phyloP scores from a whole-genome alignment of 352 stramenopile species.

The Phytophthora pinifolia region DNA sequence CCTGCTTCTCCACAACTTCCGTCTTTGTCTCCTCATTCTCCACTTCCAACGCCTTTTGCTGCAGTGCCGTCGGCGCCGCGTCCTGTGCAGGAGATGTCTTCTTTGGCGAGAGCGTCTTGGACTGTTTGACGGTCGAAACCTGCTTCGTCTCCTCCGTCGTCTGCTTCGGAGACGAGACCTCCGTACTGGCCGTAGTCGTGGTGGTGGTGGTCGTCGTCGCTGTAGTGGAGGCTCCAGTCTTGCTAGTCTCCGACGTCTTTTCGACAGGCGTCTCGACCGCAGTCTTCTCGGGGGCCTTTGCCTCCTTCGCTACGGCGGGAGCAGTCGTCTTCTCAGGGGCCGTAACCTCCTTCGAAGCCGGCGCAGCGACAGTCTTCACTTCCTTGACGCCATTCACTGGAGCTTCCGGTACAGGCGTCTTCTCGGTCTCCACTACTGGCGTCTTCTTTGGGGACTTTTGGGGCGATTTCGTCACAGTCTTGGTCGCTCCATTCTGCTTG shows the following conservation, averaged over 20 bases:
- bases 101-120: conserved; percentile 22
- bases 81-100: conserved; percentile 21
- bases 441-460: conserved; percentile 20
- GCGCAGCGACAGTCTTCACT: conserved; percentile 1
- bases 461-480: conserved; percentile 21
- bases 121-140: conserved; percentile 10
- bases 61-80: conserved; percentile 6
- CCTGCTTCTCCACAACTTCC: conserved; percentile 10
- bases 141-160: conserved; percentile 27
- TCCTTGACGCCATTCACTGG: conserved; percentile 14
- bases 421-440: background rate
- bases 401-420: conserved; percentile 6
- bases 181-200: conserved; percentile 15
- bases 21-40: conserved; percentile 19
- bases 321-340: background rate
- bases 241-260: conserved; percentile 26
- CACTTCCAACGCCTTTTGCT: conserved; percentile 21
- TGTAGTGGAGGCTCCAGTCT: conserved; percentile 17
- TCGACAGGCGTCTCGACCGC: conserved; percentile 13
- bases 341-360: background rate
- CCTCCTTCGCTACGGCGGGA: conserved; percentile 2
- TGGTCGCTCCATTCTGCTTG: conserved; percentile 27
- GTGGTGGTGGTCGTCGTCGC: conserved; percentile 24
- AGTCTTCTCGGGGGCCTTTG: conserved; percentile 8
- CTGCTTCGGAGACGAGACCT: conserved; percentile 21